Conservation (phyloP, 805 yeast species). For the Schwanniomyces vanrijiae region DNA sequence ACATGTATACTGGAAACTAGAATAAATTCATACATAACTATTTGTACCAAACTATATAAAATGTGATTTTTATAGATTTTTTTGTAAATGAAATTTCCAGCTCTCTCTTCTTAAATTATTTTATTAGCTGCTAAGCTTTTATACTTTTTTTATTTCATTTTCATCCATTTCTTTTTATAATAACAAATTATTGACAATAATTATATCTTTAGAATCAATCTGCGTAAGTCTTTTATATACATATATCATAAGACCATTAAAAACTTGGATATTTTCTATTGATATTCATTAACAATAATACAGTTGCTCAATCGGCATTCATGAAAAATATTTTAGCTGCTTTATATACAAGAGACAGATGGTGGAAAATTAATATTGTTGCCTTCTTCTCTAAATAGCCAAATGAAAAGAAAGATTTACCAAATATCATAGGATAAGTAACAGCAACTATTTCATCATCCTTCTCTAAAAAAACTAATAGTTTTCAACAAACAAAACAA, state of each 20-base stretch:
- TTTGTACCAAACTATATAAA: slow-evolving; percentile 26
- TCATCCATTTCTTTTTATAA: slow-evolving; percentile 1
- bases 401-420: no score
- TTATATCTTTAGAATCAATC: not conserved
- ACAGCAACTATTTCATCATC: slow-evolving; percentile 87
- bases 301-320: slow-evolving; percentile 59
- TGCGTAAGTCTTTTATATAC: not conserved
- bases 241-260: slow-evolving; percentile 39
- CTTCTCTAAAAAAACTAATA: no score
- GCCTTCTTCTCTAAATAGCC: slow-evolving; percentile 61
- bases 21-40: slow-evolving; percentile 13
- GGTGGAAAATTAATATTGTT: slow-evolving; percentile 81
- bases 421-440: slow-evolving; percentile 73
- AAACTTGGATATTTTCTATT: slow-evolving; percentile 35
- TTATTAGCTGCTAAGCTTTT: slow-evolving; percentile 8
- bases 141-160: slow-evolving; percentile 9
- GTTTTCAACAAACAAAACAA: slow-evolving; percentile 50
- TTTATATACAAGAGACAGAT: slow-evolving; percentile 63
- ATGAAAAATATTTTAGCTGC: slow-evolving; percentile 73
- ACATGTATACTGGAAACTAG: slow-evolving; percentile 1
- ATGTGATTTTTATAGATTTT: slow-evolving; percentile 33
- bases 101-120: slow-evolving; percentile 47
- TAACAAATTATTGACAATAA: not conserved
- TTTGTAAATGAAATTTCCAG: slow-evolving; percentile 46
- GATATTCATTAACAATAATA: slow-evolving; percentile 61